Evolutionary conservation across 345 rosid genomes (phyloP).

Genomic region (Gossypium stocksii): DNA sequence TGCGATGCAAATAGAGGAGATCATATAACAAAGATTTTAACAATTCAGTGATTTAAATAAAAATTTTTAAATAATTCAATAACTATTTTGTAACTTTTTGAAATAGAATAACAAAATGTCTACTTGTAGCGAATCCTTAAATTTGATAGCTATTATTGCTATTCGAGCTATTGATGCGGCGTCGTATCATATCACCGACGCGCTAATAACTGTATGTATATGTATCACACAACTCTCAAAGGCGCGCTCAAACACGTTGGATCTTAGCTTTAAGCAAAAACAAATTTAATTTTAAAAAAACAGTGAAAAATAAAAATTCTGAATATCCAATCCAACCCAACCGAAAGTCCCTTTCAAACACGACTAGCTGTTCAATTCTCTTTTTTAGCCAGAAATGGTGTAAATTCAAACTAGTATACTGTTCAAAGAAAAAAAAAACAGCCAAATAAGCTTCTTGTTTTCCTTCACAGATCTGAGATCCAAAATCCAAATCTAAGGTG

Average conservation of each 20-base stretch:
- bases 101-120: too few relatives aligned
- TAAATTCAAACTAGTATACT: neutral
- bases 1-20: too few relatives aligned
- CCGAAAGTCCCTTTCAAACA: neutral
- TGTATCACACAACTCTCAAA: neutral
- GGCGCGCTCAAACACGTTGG: neutral
- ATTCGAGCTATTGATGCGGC: neutral
- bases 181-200: neutral
- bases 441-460: neutral
- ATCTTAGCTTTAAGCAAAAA: neutral
- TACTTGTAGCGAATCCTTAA: too few relatives aligned
- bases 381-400: neutral
- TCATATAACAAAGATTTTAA: too few relatives aligned
- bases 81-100: too few relatives aligned
- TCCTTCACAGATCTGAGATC: constrained; percentile 8
- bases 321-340: neutral
- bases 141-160: too few relatives aligned
- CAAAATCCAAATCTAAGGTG: constrained; percentile 4
- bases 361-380: neutral
- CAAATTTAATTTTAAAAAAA: neutral
- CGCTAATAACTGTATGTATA: neutral
- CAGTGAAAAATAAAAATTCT: neutral
- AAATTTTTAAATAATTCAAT: too few relatives aligned
- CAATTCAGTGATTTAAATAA: rapidly evolving
- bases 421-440: neutral